Base-by-base conservation (phyloP, 257 asterid species). In the Penstemon eatonii region DNA sequence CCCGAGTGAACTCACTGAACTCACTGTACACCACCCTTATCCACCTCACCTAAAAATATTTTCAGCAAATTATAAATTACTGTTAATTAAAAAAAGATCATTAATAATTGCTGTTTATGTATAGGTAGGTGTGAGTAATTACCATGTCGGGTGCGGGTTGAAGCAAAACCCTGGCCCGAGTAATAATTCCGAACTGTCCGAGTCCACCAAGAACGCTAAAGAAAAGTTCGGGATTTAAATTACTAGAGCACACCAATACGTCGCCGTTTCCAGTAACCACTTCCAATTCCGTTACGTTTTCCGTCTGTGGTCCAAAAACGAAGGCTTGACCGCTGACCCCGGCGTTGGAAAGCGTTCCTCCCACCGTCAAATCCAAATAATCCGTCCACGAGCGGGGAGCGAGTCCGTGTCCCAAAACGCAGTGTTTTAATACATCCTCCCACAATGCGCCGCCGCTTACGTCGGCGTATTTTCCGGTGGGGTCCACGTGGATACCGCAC, bases 311-410 rank as follows among this genome's bases (percentile, higher is more conserved):
- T 0, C 99, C 99, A 63, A 70, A 74, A 4, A 70, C 59, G 75
- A 90, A 93, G 0, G 91, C 56, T 85, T 93, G 99, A 0, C 99
- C 99, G 25, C 99, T 90, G 4, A 93, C 90, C 63, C 99, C 96
- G 78, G 91, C 99, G 85, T 93, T 90, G 4, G 97, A 90, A 33
- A 93, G 71, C 55, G 99, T 90, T 44, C 97, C 99, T 1, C 99
- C 99, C 4, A 93, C 96, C 70, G 99, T 93, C 49, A 93, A 72
- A 3, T 88, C 92, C 10, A 93, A 70, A 66, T 93, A 93, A 56
- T 90, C 97, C 53, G 99, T 90, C 99, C 99, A 93, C 33, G 97
- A 90, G 53, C 87, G 82, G 0, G 99, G 99, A 40, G 96, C 83
- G 9, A 87, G 60, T 33, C 96, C 92, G 73, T 75, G 45, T 1